These are phyloP conservation scores for Leucocoprinus leucothites DNA, from an alignment of 768 basidiomycete species.

Conservation along the genomic window DNA sequence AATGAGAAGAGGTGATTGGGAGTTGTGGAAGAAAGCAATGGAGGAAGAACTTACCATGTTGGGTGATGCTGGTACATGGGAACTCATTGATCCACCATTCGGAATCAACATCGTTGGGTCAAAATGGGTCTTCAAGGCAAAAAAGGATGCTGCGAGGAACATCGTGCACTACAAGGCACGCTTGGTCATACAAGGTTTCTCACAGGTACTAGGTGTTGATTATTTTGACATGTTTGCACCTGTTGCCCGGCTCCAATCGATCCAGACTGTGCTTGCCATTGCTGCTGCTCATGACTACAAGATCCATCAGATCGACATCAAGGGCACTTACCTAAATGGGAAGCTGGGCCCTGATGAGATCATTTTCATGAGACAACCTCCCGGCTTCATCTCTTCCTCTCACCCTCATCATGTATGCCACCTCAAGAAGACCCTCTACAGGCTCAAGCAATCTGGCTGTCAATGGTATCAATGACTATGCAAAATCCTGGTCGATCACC, in stretches of 20 bases:
- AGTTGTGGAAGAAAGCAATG: conserved; percentile 24
- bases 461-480: conserved; percentile 22
- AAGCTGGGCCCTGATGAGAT: no score
- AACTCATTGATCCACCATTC: conserved; percentile 21
- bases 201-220: no score
- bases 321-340: no score
- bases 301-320: no score
- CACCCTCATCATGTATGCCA: no score
- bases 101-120: conserved; percentile 22
- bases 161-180: conserved; percentile 11
- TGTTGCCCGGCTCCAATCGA: no score
- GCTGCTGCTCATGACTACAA: no score
- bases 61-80: conserved; percentile 23
- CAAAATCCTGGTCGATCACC: conserved; percentile 4
- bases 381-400: no score
- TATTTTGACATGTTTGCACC: no score
- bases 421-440: conserved; percentile 29
- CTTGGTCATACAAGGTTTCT: no score
- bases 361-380: no score
- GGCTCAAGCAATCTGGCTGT: conserved; percentile 25
- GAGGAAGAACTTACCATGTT: conserved; percentile 25
- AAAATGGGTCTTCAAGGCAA: conserved; percentile 32
- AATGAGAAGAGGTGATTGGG: conserved; percentile 17
- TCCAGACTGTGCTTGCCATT: no score
- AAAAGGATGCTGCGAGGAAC: conserved; percentile 29